A percentile compares a stretch with the other conserved stretches of the same genome.
Conservation (phyloP, 352 stramenopile genomes). For the Pythium phragmiticola region DNA sequence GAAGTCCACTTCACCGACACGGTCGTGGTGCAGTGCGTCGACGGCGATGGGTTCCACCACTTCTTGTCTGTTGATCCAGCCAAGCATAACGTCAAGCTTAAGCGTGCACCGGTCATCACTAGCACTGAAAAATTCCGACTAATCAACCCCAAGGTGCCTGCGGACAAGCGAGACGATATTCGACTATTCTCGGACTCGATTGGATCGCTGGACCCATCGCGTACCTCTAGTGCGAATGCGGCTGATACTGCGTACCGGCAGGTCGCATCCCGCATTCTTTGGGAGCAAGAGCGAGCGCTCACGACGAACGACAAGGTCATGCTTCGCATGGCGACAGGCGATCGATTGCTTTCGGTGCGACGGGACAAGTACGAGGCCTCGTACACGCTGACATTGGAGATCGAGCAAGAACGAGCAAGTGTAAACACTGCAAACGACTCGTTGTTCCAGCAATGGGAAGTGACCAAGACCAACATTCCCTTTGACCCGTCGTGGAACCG, state of each 20-base stretch:
- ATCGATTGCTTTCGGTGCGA: conserved; percentile 52
- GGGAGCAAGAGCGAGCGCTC: conserved; percentile 60
- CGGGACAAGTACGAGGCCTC: conserved; percentile 31
- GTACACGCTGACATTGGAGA: conserved; percentile 41
- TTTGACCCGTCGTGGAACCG: conserved; percentile 87
- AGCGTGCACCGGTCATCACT: conserved; percentile 74
- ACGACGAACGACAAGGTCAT: conserved; percentile 73
- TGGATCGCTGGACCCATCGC: conserved; percentile 11
- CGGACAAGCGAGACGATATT: conserved; percentile 26
- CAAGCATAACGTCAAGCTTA: conserved; percentile 57
- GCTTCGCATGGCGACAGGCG: conserved; percentile 61
- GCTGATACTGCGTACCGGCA: conserved; percentile 1
- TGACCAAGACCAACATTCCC: conserved; percentile 86
- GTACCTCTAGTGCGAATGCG: background rate
- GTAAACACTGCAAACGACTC: conserved; percentile 29
- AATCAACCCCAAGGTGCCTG: conserved; percentile 48
- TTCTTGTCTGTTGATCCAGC: conserved; percentile 70
- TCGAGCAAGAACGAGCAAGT: conserved; percentile 40
- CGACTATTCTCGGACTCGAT: conserved; percentile 27
- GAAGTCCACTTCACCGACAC: conserved; percentile 75
- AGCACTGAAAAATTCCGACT: conserved; percentile 82
- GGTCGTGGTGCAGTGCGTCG: conserved; percentile 75
- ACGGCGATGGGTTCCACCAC: conserved; percentile 60
- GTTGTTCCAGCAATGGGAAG: conserved; percentile 69
- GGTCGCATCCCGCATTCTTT: conserved; percentile 27